Base-by-base conservation (phyloP, 202 grass and related monocot species). In the Schoenoplectus tabernaemontani region DNA sequence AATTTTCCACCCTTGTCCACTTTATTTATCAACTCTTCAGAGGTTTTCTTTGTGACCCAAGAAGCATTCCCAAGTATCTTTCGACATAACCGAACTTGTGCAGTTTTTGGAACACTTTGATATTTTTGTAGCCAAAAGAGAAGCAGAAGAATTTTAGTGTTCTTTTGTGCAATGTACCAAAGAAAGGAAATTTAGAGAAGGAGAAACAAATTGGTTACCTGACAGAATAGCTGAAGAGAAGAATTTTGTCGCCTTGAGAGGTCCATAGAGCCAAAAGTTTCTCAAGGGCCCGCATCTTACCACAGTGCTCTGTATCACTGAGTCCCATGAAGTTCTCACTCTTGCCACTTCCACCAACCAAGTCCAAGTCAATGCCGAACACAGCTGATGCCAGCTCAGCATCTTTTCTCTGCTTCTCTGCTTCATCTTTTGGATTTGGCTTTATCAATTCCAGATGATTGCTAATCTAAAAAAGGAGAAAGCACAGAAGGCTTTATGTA, bases 371-470 rank as follows among this genome's bases (percentile, higher is more conserved):
- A 47, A 80, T 68, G 80, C 79, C 84, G 76, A 97, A 92, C 30
- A 97, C 86, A 86, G 89, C 84, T 83, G 91, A 84, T 5, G 89
- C 95, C 84, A 97, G 87, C 47, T 94, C 95, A 81, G 95, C 87
- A 84, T 97, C 95, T 83, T 97, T 97, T 83, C 92, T 93, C 67
- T 97, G 89, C 84, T 97, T 97, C 78, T 97, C 95, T 63, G 78
- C 17, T 44, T 94, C 95, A 84, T 97, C 95, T 66, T 85, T 97
- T 48, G 82, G 89, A 82, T 92, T 97, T 43, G 95, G 95, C 64
- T 97, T 97, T 97, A 94, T 94, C 78, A 97, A 74, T 78, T 97
- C 95, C 84, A 97, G 69, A 87, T 97, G 95, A 77, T 97, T 97
- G 65, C 95, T 97, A 83, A 94, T 94, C 95, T 97, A 81, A 69